Evolutionary conservation across 352 stramenopile species (phyloP), one percentile per base, ranked within the genome.

Genomic region (Pythium inflatum): DNA sequence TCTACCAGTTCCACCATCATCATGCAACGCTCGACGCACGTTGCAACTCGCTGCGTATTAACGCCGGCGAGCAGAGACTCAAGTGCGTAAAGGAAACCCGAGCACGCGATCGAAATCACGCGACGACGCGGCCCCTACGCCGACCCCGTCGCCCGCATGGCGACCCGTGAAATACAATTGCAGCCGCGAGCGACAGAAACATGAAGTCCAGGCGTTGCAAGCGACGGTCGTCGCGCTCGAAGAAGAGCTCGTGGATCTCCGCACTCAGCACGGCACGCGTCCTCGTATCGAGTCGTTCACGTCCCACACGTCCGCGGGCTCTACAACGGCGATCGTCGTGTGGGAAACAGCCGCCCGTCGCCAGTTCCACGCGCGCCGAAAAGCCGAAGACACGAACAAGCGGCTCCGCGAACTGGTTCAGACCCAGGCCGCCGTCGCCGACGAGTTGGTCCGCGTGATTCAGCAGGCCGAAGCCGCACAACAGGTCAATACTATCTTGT

Each of bases 181-280:
- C 27, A 64, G 57, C 30, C 57, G 57, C 41, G 57, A 64, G 57
- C 57, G 57, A 27, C 41, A 64, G 41, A 54, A 64, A 30, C 41
- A 46, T 5, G 57, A 64, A 43, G 45, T 38, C 41, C 57, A 13
- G 9, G 14, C 54, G 24, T 30, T 64, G 5, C 57, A 38, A 13
- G 38, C 18, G 3, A 16, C 27, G 3, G 57, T 64, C 20, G 41
- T 50, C 30, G 27, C 16, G 18, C 57, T 64, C 18, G 43, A 55
- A 22, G 40, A 55, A 20, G 57, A 64, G 41, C 57, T 54, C 5
- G 7, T 27, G n/a, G 41, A 43, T 16, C 30, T 64, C 14, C 57
- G n/a, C 7, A 45, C 12, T 20, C 34, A 40, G 8, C 40, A 18
- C 25, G 56, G 38, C 14, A 63, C 36, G 40, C 40, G 38, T 3